Base-by-base conservation (phyloP, 495 filamentous ascomycete species). In the Aspergillus conjunctus region DNA sequence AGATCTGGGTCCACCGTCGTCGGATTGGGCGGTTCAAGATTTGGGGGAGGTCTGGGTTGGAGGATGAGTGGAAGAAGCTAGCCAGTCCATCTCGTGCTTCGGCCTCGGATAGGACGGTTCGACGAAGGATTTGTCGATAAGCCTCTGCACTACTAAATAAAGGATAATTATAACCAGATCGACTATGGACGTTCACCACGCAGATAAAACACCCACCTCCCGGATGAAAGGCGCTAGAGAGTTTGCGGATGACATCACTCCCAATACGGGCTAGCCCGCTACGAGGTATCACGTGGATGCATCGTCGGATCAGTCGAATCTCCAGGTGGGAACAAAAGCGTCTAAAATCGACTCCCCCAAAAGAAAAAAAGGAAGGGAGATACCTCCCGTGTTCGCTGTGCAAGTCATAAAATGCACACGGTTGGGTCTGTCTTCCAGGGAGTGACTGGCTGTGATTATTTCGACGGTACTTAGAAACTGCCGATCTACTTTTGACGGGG, bases 271-370 rank as follows among this genome's bases (percentile, higher is more conserved):
- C 52, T 66, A 66, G 60, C 21, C 6, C 49, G 34, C 26, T 26
- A n/a, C 8, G n/a, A 15, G 0, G 56, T 45, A 58, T 66, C 64
- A 66, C 64, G 64, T 66, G 64, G 45, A 37, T 26, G 48, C 32
- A 31, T 59, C 57, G 56, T 53, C 31, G 33, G 45, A 49, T 55
- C 39, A 9, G 10, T 52, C 21, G 37, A 22, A 20, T 41, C 32
- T 44, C n/a, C 8, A 48, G 17, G 26, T 26, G 26, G 26, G 26
- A 26, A 26, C 2, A 26, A 26, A 26, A 5, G 2, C 26, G 26
- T 5, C 26, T 2, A 26, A 26, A 26, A 5, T 26, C 26, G 26
- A 26, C 14, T 22, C 37, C 15, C 37, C 9, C 12, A 9, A 41
- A 11, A 22, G n/a, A 49, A 15, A 7, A n/a, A 22, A n/a, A 31